A percentile compares a stretch with the other conserved stretches of the same genome.
These are phyloP conservation scores for Daedaleopsis sinensis DNA, from an alignment of 768 basidiomycete species.

Conservation along the genomic window DNA sequence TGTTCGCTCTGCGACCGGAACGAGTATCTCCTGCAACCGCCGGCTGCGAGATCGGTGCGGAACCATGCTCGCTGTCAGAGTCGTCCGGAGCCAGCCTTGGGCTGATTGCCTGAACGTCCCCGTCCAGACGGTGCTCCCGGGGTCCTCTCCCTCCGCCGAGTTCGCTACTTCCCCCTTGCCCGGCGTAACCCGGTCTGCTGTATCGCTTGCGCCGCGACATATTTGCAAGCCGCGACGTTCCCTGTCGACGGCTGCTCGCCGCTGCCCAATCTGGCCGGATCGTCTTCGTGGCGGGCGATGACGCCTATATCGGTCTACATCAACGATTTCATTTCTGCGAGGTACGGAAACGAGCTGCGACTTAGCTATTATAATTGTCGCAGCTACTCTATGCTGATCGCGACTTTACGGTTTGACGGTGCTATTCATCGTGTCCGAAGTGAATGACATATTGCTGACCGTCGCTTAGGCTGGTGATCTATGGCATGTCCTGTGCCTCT, in stretches of 20 bases:
- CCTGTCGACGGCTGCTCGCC: background rate
- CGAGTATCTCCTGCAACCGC: constrained; percentile 4
- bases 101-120: background rate
- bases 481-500: background rate
- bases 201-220: background rate
- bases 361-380: background rate
- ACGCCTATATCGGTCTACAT: background rate
- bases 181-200: constrained; percentile 4
- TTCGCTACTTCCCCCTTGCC: background rate
- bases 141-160: background rate
- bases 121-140: background rate
- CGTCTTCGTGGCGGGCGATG: constrained; percentile 12
- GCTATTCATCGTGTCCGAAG: background rate
- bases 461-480: constrained; percentile 8
- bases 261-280: constrained; percentile 11
- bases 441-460: constrained; percentile 5
- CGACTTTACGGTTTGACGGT: background rate
- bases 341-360: background rate
- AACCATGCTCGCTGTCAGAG: constrained; percentile 1
- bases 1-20: background rate
- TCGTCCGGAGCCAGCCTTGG: background rate
- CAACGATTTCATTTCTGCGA: constrained; percentile 2
- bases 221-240: background rate
- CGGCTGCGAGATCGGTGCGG: background rate
- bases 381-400: background rate